phyloP scores from a whole-genome alignment of 306 rosid genomes.

The Medicago truncatula region DNA sequence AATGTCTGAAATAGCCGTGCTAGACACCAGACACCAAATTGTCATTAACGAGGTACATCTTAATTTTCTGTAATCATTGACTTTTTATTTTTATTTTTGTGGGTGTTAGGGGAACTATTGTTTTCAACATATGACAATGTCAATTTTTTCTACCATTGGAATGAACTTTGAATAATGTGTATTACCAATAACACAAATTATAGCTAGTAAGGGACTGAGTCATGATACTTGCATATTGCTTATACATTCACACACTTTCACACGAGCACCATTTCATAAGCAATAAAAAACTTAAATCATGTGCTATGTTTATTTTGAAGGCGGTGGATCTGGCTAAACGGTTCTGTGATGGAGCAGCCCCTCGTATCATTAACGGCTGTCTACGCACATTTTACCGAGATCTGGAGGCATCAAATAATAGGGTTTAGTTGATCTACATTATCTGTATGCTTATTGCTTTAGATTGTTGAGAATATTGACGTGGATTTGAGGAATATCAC shows the following conservation, averaged over 20 bases:
- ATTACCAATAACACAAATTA: background rate
- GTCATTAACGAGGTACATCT: conserved; percentile 85
- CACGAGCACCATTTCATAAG: background rate
- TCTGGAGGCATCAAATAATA: conserved; percentile 41
- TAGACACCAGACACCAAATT: conserved; percentile 79
- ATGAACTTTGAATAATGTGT: background rate
- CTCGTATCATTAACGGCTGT: conserved; percentile 91
- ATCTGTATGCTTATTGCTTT: conserved; percentile 25
- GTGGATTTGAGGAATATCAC: conserved; percentile 24
- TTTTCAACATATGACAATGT: background rate
- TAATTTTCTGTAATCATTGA: background rate
- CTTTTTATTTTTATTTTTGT: background rate
- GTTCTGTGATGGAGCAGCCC: conserved; percentile 94
- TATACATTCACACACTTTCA: conserved; percentile 14
- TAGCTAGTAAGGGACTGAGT: background rate
- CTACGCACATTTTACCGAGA: conserved; percentile 72
- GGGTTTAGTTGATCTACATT: conserved; percentile 37
- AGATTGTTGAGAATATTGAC: conserved; percentile 1
- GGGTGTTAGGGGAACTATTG: background rate
- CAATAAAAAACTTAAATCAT: background rate
- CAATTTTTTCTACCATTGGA: background rate
- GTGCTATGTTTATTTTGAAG: conserved; percentile 51
- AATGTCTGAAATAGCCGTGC: conserved; percentile 78
- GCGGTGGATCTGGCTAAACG: conserved; percentile 96
- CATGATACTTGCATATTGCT: background rate